Conservation (phyloP, 1,284 basidiomycete genomes). For the Apiotrichum akiyoshidainum region DNA sequence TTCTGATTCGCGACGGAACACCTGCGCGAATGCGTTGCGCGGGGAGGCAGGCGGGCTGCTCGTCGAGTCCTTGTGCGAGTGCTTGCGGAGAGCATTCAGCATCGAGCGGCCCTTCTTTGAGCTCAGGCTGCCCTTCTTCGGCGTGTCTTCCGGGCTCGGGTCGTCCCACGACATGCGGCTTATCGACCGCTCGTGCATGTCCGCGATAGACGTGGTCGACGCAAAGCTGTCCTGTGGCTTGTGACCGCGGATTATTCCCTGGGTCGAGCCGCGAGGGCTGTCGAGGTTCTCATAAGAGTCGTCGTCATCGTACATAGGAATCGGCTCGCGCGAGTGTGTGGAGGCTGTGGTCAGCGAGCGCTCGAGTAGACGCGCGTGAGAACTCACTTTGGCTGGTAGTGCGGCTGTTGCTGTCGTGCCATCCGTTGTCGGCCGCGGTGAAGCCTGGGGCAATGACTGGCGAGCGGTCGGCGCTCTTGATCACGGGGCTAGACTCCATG, state of each 20-base stretch:
- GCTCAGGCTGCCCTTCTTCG: constrained; percentile 38
- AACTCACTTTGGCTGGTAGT: neutral
- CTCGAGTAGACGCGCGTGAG: neutral
- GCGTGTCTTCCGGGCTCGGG: constrained; percentile 23
- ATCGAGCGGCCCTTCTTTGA: constrained; percentile 36
- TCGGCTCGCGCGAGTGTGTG: too few relatives aligned
- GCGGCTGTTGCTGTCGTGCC: constrained; percentile 20
- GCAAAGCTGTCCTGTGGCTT: constrained; percentile 1
- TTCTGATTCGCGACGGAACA: constrained; percentile 26
- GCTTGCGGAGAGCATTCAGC: constrained; percentile 30
- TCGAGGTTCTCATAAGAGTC: neutral
- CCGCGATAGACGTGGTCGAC: neutral
- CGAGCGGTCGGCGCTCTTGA: constrained; percentile 1
- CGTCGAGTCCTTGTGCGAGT: constrained; percentile 4
- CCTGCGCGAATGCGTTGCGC: constrained; percentile 12
- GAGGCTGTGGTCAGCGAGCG: neutral
- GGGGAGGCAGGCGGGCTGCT: constrained; percentile 29
- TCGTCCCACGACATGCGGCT: constrained; percentile 46
- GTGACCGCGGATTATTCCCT: too few relatives aligned
- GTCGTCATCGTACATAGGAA: neutral
- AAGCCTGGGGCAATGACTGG: constrained; percentile 31
- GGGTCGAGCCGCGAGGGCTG: neutral
- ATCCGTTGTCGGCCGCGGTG: constrained; percentile 18
- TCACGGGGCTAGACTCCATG: constrained; percentile 20
- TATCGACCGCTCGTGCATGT: constrained; percentile 2